Evolutionary conservation across 768 basidiomycete genomes (phyloP).

Genomic region (Russula vinacea): DNA sequence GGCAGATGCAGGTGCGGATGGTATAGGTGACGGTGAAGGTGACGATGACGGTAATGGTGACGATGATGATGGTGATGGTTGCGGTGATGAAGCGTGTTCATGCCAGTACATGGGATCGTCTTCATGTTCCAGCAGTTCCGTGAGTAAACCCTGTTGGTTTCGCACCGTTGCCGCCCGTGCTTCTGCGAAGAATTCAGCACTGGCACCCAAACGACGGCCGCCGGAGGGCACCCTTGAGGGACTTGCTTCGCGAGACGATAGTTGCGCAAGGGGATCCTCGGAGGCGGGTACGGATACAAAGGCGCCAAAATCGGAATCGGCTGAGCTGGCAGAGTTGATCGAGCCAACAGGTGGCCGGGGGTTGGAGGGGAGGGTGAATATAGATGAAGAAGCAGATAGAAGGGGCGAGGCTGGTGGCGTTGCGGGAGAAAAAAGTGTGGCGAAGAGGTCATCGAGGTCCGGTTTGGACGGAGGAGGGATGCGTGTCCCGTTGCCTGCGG

Average conservation of each 20-base stretch:
- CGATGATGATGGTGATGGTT: not conserved
- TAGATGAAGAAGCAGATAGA: slow-evolving; percentile 21
- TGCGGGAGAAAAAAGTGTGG: slow-evolving; percentile 38
- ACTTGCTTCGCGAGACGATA: not conserved
- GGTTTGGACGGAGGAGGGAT: slow-evolving; percentile 14
- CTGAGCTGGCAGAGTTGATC: slow-evolving; percentile 15
- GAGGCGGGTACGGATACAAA: slow-evolving; percentile 55
- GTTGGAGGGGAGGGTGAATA: slow-evolving; percentile 1
- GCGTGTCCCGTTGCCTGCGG: slow-evolving; percentile 15
- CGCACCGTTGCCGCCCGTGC: slow-evolving; percentile 54
- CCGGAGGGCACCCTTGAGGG: not conserved
- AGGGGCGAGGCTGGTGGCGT: slow-evolving; percentile 37
- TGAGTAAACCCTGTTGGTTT: slow-evolving; percentile 52
- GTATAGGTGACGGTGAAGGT: slow-evolving; percentile 9
- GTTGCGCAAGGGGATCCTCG: slow-evolving; percentile 48
- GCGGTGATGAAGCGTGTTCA: not conserved
- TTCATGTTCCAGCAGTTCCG: slow-evolving; percentile 63
- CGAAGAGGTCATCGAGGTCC: slow-evolving; percentile 37
- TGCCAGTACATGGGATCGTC: slow-evolving; percentile 64
- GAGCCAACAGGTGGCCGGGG: slow-evolving; percentile 21
- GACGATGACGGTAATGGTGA: slow-evolving; percentile 8
- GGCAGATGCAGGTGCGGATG: not conserved
- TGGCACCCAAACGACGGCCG: not conserved
- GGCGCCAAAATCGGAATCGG: slow-evolving; percentile 53
- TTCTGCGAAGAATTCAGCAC: slow-evolving; percentile 46